Conservation (phyloP, 129 eudicot genomes). For the Flaveria trinervia region DNA sequence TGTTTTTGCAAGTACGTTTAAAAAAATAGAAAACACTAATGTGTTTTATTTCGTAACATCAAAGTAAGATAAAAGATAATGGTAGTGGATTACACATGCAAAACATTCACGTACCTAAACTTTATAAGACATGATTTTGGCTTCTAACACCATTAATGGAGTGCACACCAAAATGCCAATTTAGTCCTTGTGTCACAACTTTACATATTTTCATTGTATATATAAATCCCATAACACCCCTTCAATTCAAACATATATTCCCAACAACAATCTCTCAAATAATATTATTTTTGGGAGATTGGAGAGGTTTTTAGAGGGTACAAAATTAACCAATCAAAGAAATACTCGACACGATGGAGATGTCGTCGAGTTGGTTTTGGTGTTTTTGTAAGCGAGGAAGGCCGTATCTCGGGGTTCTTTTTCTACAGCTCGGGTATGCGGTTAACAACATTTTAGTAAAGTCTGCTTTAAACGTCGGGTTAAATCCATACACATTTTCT, state of each 20-base stretch:
- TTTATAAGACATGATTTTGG: slow-evolving; percentile 35
- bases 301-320: slow-evolving; percentile 4
- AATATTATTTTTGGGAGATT: not conserved
- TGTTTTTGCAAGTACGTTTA: not conserved
- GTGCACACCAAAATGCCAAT: slow-evolving; percentile 25
- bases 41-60: slow-evolving; percentile 35
- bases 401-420: slow-evolving; percentile 59
- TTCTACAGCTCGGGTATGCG: slow-evolving; percentile 71
- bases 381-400: slow-evolving; percentile 34
- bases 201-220: too few relatives aligned
- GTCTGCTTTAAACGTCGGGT: slow-evolving; percentile 73
- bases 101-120: slow-evolving; percentile 52
- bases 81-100: slow-evolving; percentile 47
- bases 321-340: not conserved
- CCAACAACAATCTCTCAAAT: slow-evolving; percentile 21
- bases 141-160: slow-evolving; percentile 31
- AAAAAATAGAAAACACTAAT: not conserved
- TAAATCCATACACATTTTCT: slow-evolving; percentile 70
- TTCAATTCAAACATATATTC: slow-evolving; percentile 11
- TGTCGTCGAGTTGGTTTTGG: slow-evolving; percentile 26
- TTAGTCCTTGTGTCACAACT: slow-evolving; percentile 24
- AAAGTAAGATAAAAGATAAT: slow-evolving; percentile 37
- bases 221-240: slow-evolving; percentile 26
- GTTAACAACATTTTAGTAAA: slow-evolving; percentile 59
- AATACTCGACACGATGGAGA: slow-evolving; percentile 18